These are phyloP conservation scores for Collybia sp. DNA, from an alignment of 768 basidiomycete species.

Conservation along the genomic window DNA sequence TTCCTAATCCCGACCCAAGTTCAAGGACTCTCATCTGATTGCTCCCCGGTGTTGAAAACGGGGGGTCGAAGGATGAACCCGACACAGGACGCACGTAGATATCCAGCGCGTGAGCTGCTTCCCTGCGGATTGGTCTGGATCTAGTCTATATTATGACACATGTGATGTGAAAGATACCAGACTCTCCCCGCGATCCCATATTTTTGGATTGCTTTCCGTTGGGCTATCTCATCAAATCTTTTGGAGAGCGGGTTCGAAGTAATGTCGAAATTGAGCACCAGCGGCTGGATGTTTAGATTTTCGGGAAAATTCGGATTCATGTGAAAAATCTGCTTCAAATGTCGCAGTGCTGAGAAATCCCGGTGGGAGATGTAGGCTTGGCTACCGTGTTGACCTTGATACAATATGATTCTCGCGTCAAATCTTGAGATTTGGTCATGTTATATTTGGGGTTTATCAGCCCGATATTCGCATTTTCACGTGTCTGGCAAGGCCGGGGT, in stretches of 20 bases:
- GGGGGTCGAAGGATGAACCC: constrained; percentile 48
- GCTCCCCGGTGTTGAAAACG: constrained; percentile 25
- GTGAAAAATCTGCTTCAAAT: too few relatives aligned
- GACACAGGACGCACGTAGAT: constrained; percentile 43
- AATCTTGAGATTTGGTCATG: too few relatives aligned
- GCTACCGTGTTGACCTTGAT: too few relatives aligned
- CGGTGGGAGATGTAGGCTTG: too few relatives aligned
- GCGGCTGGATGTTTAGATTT: constrained; percentile 29
- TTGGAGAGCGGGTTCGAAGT: constrained; percentile 6
- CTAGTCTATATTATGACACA: neutral
- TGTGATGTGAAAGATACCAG: constrained; percentile 45
- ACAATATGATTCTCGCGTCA: too few relatives aligned
- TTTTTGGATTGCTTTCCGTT: constrained; percentile 54
- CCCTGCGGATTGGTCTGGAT: constrained; percentile 39
- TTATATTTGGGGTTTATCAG: too few relatives aligned
- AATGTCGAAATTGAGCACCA: constrained; percentile 4
- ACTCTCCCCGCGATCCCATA: constrained; percentile 86
- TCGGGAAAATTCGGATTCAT: constrained; percentile 34
- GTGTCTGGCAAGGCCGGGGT: too few relatives aligned
- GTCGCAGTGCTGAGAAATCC: too few relatives aligned
- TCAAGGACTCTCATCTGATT: constrained; percentile 41
- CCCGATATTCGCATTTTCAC: too few relatives aligned
- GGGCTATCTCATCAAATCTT: constrained; percentile 30
- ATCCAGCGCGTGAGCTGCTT: constrained; percentile 61
- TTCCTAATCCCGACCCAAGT: constrained; percentile 75